phyloP scores from a whole-genome alignment of 176 grass and related monocot species.

The Oryza brachyantha region DNA sequence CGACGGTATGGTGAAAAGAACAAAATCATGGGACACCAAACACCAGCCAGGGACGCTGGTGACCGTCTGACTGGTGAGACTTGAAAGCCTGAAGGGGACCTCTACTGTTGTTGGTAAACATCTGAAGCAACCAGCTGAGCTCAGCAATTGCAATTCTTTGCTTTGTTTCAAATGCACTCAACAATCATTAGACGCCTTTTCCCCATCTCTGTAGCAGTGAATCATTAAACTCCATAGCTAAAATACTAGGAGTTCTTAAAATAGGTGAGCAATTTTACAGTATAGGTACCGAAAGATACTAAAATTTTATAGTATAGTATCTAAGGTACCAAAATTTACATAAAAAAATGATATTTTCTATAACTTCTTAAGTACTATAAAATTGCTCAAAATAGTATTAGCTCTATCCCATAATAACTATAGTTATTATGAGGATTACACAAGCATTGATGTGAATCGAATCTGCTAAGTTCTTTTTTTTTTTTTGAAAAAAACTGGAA shows the following conservation, averaged over 20 bases:
- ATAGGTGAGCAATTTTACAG: no score
- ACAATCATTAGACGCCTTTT: constrained; percentile 74
- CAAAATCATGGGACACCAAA: constrained; percentile 22
- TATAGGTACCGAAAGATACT: no score
- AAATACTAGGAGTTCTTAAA: no score
- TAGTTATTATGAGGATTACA: no score
- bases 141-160: constrained; percentile 39
- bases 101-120: constrained; percentile 38
- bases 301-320: no score
- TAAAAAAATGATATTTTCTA: no score
- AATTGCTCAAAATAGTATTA: no score
- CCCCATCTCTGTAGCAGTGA: background rate
- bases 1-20: constrained; percentile 28
- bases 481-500: background rate
- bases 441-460: background rate
- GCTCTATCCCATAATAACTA: no score
- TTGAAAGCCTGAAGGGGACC: constrained; percentile 36
- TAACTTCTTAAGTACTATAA: no score
- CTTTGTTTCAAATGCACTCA: constrained; percentile 88
- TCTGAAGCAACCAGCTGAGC: constrained; percentile 53
- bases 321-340: no score
- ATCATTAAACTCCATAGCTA: background rate
- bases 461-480: background rate
- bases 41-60: constrained; percentile 3
- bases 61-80: constrained; percentile 35